Conservation (phyloP, 805 yeast species). For the Kockiozyma suomiensis region DNA sequence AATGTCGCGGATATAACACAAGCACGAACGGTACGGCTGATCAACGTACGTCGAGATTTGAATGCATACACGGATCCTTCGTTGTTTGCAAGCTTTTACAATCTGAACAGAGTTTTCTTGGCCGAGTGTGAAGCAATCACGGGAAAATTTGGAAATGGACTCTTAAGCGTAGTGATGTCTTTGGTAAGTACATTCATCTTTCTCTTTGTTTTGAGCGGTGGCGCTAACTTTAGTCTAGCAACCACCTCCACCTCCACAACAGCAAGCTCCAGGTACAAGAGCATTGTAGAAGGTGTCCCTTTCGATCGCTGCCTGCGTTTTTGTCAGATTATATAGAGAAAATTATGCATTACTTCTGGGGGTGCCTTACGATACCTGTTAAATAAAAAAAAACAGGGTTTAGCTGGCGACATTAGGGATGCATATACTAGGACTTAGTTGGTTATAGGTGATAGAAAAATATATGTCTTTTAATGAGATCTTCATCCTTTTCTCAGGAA, state of each 20-base stretch:
- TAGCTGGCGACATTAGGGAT: not conserved
- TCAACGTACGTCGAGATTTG: constrained; percentile 75
- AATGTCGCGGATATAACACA: constrained; percentile 71
- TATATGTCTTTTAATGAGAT: not conserved
- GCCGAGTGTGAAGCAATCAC: constrained; percentile 82
- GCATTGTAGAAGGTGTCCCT: not conserved
- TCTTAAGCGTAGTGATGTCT: constrained; percentile 59
- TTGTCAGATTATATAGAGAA: too few species aligned
- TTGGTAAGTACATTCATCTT: constrained; percentile 6
- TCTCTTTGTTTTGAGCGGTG: not conserved
- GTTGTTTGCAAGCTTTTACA: constrained; percentile 68
- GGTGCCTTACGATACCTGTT: too few species aligned
- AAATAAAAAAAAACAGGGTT: not conserved
- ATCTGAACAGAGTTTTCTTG: constrained; percentile 67
- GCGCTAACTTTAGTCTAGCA: not conserved
- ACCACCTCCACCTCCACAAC: constrained; percentile 14
- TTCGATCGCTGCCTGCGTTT: too few species aligned
- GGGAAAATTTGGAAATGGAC: constrained; percentile 62
- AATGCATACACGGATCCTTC: constrained; percentile 58
- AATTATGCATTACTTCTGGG: too few species aligned
- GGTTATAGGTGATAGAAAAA: too few species aligned
- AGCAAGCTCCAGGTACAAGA: not conserved
- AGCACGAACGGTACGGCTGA: constrained; percentile 71
- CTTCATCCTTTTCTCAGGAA: too few species aligned
- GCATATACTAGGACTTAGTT: too few species aligned